Conservation (phyloP, 202 grass and related monocot genomes). For the Panicum virgatum region DNA sequence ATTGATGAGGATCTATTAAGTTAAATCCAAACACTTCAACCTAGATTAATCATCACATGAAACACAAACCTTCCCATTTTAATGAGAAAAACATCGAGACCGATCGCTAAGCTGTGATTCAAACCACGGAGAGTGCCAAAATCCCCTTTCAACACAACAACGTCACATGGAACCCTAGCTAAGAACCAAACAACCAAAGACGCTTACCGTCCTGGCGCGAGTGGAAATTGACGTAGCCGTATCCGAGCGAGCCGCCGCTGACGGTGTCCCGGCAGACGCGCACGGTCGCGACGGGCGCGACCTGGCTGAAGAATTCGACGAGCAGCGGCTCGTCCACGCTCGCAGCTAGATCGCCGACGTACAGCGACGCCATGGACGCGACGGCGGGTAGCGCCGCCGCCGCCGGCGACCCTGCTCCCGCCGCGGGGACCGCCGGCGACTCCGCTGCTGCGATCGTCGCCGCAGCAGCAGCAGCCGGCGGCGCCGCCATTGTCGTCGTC, state of each 20-base stretch:
- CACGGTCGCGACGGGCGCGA: constrained; percentile 34
- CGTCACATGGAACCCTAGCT: not conserved
- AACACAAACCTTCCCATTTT: not conserved
- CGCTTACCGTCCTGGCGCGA: constrained; percentile 33
- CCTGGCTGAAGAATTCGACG: constrained; percentile 26
- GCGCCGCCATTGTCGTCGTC: constrained; percentile 30
- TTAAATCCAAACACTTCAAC: not conserved
- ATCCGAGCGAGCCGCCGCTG: constrained; percentile 38
- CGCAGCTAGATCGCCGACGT: constrained; percentile 50
- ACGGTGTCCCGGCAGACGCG: constrained; percentile 45
- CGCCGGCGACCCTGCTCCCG: not conserved
- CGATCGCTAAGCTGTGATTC: not conserved
- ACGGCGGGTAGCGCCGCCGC: not conserved
- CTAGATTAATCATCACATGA: not conserved
- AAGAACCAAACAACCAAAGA: not conserved
- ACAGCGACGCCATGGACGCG: constrained; percentile 26
- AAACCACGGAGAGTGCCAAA: not conserved
- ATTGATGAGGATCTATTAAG: not conserved
- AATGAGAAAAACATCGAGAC: not conserved
- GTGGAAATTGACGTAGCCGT: constrained; percentile 54
- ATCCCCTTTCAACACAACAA: not conserved
- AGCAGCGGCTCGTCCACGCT: constrained; percentile 30
- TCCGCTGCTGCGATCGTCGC: not conserved
- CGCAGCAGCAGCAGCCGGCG: not conserved
- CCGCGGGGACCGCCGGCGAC: not conserved